phyloP scores from a whole-genome alignment of 805 yeast genomes.

The Candida tallmaniae region DNA sequence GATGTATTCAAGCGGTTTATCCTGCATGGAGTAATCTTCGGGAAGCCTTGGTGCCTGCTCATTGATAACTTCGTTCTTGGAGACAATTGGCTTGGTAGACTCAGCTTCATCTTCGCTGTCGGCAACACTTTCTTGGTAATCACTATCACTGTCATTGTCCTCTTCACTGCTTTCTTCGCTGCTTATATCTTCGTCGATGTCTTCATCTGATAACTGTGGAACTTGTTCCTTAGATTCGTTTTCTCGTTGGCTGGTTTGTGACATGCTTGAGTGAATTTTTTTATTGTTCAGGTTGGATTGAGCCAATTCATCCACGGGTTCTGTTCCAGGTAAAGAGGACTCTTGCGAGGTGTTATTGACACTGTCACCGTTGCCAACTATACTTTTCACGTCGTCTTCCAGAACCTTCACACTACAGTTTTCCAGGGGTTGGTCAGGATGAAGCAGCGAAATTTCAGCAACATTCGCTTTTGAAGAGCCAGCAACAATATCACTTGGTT shows the following conservation, averaged over 20 bases:
- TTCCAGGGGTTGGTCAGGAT: too few species aligned
- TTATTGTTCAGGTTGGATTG: not conserved
- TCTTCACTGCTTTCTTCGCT: constrained; percentile 15
- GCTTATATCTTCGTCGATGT: constrained; percentile 15
- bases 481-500: too few species aligned
- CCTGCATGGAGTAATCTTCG: constrained; percentile 52
- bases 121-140: constrained; percentile 32
- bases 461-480: too few species aligned
- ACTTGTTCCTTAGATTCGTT: constrained; percentile 7
- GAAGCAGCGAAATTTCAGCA: too few species aligned
- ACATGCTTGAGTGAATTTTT: not conserved
- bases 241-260: too few species aligned
- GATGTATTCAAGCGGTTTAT: constrained; percentile 62
- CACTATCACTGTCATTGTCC: constrained; percentile 12
- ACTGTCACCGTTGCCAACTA: not conserved
- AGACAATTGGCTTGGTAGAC: constrained; percentile 54
- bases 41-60: constrained; percentile 69
- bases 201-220: constrained; percentile 24
- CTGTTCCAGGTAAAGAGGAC: too few species aligned
- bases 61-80: constrained; percentile 72
- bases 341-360: not conserved
- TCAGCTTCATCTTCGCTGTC: constrained; percentile 48
- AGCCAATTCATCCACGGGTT: too few species aligned
- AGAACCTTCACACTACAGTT: too few species aligned
- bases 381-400: not conserved